Evolutionary conservation across 2,329 filamentous ascomycete species (phyloP).

Genomic region (Fusarium cyanostomum): DNA sequence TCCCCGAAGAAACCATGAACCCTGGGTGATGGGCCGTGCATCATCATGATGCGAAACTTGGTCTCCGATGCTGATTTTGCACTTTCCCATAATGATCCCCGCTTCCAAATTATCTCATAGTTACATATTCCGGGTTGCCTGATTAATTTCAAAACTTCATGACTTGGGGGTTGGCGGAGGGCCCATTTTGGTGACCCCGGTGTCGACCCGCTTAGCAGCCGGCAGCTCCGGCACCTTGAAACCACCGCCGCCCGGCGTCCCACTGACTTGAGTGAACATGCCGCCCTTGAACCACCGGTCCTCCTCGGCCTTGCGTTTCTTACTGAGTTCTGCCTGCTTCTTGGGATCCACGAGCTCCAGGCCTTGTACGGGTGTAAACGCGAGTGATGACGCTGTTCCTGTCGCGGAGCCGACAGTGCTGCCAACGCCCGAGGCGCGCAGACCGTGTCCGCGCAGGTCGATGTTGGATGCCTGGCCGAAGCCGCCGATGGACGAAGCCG

Average conservation of each 20-base stretch:
- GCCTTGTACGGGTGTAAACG: slow-evolving; percentile 94
- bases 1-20: slow-evolving; percentile 13
- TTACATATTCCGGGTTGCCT: neutral
- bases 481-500: slow-evolving; percentile 82
- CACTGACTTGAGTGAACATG: slow-evolving; percentile 89
- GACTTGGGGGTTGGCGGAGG: slow-evolving; percentile 45
- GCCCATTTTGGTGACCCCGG: slow-evolving; percentile 49
- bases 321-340: slow-evolving; percentile 83
- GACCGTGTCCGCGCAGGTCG: slow-evolving; percentile 79
- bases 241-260: slow-evolving; percentile 61
- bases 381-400: slow-evolving; percentile 86
- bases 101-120: neutral
- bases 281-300: slow-evolving; percentile 97
- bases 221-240: slow-evolving; percentile 88
- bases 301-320: slow-evolving; percentile 93
- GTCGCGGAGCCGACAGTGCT: slow-evolving; percentile 67
- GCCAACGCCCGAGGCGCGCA: slow-evolving; percentile 85
- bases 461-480: slow-evolving; percentile 75
- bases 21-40: slow-evolving; percentile 11
- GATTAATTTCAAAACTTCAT: slow-evolving; percentile 2
- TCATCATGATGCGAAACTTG: slow-evolving; percentile 33
- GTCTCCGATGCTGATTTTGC: slow-evolving; percentile 18
- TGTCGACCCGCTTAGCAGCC: slow-evolving; percentile 72
- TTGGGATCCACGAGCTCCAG: slow-evolving; percentile 96
- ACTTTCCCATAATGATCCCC: slow-evolving; percentile 28